Percentiles rank a stretch among this genome's conserved stretches.
These are phyloP conservation scores for Collybia sp. DNA, from an alignment of 768 basidiomycete species.

Conservation along the genomic window DNA sequence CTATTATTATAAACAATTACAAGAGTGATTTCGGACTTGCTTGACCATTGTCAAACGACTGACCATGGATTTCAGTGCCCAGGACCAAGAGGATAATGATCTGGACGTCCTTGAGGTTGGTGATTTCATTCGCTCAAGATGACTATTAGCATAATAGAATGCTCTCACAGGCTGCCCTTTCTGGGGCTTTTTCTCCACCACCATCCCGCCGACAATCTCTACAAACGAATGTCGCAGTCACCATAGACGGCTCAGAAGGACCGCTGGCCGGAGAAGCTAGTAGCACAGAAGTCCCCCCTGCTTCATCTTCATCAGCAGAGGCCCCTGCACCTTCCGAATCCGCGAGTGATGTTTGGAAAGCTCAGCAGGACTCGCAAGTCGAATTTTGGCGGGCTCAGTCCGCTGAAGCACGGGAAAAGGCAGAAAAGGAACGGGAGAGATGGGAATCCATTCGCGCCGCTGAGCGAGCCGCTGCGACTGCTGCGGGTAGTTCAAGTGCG, in stretches of 20 bases:
- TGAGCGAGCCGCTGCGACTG: constrained; percentile 27
- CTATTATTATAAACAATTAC: too few species aligned
- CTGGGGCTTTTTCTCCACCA: constrained; percentile 26
- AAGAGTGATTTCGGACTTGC: too few species aligned
- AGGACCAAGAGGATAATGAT: neutral
- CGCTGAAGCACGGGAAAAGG: constrained; percentile 67
- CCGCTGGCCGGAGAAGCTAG: neutral
- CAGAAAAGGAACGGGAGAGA: constrained; percentile 64
- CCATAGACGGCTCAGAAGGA: neutral
- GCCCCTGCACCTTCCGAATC: constrained; percentile 7
- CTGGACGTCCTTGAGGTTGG: constrained; percentile 17
- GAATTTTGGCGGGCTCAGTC: constrained; percentile 69
- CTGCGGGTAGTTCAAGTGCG: too few species aligned
- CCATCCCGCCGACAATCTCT: constrained; percentile 21
- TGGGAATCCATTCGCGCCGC: constrained; percentile 66
- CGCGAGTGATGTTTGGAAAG: constrained; percentile 53
- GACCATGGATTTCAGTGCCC: neutral
- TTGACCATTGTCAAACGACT: too few species aligned
- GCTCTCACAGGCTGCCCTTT: constrained; percentile 17
- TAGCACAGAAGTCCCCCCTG: neutral
- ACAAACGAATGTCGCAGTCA: neutral
- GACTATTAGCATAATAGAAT: neutral
- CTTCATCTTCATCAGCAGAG: neutral
- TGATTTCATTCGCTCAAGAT: neutral
- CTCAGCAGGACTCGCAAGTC: constrained; percentile 64